These are phyloP conservation scores for Seiridium cupressi DNA, from an alignment of 2,329 filamentous ascomycete genomes.

Conservation along the genomic window DNA sequence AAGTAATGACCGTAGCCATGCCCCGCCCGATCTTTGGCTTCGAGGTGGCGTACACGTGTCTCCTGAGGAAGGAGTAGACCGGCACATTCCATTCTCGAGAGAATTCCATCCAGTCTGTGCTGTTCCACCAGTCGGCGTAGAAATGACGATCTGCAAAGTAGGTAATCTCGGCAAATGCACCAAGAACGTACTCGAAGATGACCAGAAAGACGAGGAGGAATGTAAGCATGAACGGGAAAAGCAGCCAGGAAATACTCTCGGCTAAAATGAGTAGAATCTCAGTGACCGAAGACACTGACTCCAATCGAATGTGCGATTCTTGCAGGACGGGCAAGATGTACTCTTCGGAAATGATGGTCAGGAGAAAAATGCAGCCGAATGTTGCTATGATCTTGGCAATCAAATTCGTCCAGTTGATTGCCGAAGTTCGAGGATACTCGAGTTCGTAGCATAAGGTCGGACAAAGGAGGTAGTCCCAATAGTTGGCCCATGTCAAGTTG, in stretches of 20 bases:
- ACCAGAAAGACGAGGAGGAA: conserved; percentile 95
- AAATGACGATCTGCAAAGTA: conserved; percentile 92
- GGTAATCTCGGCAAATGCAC: conserved; percentile 92
- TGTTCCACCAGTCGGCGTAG: conserved; percentile 78
- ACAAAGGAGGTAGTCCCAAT: conserved; percentile 82
- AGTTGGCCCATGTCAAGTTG: conserved; percentile 83
- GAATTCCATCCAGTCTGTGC: conserved; percentile 92
- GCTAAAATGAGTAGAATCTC: conserved; percentile 79
- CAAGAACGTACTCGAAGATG: conserved; percentile 96
- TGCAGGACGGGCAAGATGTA: conserved; percentile 89
- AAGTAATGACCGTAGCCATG: conserved; percentile 84
- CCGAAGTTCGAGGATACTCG: conserved; percentile 80
- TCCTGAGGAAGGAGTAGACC: conserved; percentile 90
- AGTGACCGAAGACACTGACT: conserved; percentile 40
- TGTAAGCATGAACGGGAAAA: conserved; percentile 97
- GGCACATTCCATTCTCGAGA: conserved; percentile 97
- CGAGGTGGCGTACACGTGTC: conserved; percentile 89
- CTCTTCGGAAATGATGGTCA: conserved; percentile 88
- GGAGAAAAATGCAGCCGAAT: conserved; percentile 93
- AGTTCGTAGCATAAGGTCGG: conserved; percentile 97
- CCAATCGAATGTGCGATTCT: conserved; percentile 61
- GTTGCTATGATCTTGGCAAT: conserved; percentile 84
- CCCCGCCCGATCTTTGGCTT: conserved; percentile 72
- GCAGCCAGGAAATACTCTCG: conserved; percentile 85
- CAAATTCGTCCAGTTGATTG: conserved; percentile 77